Base-by-base conservation (phyloP, 306 rosid genomes). In the Ormosia emarginata region DNA sequence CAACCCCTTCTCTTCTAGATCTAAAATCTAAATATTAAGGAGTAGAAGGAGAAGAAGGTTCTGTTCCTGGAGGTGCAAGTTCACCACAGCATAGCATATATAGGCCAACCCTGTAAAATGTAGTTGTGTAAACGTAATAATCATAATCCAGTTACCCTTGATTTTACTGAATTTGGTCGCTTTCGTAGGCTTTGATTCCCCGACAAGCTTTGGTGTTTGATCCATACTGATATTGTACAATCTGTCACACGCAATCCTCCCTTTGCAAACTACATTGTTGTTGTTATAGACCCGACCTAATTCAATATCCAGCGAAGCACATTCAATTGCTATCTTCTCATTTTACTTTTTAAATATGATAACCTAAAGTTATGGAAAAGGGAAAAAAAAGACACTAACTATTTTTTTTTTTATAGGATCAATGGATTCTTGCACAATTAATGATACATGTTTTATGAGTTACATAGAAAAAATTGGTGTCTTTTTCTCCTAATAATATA, bases 211-310 rank as follows among this genome's bases (percentile, higher is more conserved):
- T 83, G 83, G 67, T 62, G 82, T 77, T 62, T 76, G 18, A 69
- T 72, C 79, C 81, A 71, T n/a, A 77, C 73, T 47, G 83, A 71
- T n/a, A 77, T 70, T 47, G 83, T 86, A 86, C 89, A 88, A 73
- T 90, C 92, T 86, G 87, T 85, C 88, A 86, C 89, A 70, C 78
- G 9, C 68, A 71, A 75, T 89, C 74, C 83, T 52, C 80, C 47
- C 63, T 53, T 58, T 80, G 14, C 74, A 18, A 86, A 65, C 47
- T 66, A 78, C 61, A 58, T 70, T 53, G 10, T 32, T 33, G 44
- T 59, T 29, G 82, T 57, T 78, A 82, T 61, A 80, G 62, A 87
- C 88, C 3, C n/a, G n/a, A 32, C 15, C 71, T 65, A 76, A 61
- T 65, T 74, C 71, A 43, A 43, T 33, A 6, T 78, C 83, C 87